These are phyloP conservation scores for Backusella morwellensis DNA, from an alignment of 192 early-diverging fungal genomes.

Conservation along the genomic window DNA sequence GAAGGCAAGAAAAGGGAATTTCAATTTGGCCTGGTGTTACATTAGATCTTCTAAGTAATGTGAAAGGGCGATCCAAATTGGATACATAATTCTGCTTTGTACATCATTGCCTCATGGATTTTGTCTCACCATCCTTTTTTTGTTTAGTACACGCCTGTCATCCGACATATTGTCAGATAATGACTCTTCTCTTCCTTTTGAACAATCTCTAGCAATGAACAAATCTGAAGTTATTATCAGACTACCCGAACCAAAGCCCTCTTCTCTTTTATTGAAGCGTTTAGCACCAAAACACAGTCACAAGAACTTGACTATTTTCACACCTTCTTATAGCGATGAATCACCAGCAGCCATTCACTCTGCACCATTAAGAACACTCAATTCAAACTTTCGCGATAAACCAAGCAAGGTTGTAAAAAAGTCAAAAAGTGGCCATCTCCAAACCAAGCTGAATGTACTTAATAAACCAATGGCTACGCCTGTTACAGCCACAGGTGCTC, in stretches of 20 bases:
- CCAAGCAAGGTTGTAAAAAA: not conserved
- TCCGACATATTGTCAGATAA: not conserved
- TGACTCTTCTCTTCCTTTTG: not conserved
- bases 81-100: not conserved
- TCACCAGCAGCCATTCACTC: slow-evolving; percentile 37
- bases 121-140: slow-evolving; percentile 10
- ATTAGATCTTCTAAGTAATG: slow-evolving; percentile 2
- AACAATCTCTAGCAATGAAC: not conserved
- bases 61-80: slow-evolving; percentile 7
- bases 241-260: slow-evolving; percentile 17
- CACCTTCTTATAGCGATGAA: slow-evolving; percentile 41
- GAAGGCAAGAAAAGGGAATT: not conserved
- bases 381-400: slow-evolving; percentile 17
- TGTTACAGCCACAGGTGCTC: not conserved
- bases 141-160: slow-evolving; percentile 13
- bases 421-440: slow-evolving; percentile 27
- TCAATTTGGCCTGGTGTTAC: slow-evolving; percentile 8
- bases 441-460: not conserved
- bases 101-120: slow-evolving; percentile 1
- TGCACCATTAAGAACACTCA: slow-evolving; percentile 32
- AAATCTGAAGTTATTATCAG: not conserved
- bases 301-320: slow-evolving; percentile 41
- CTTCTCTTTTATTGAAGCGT: slow-evolving; percentile 22
- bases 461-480: not conserved
- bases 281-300: slow-evolving; percentile 42